Evolutionary conservation across 768 basidiomycete species (phyloP).

Genomic region (Psilocybe subaeruginosa): DNA sequence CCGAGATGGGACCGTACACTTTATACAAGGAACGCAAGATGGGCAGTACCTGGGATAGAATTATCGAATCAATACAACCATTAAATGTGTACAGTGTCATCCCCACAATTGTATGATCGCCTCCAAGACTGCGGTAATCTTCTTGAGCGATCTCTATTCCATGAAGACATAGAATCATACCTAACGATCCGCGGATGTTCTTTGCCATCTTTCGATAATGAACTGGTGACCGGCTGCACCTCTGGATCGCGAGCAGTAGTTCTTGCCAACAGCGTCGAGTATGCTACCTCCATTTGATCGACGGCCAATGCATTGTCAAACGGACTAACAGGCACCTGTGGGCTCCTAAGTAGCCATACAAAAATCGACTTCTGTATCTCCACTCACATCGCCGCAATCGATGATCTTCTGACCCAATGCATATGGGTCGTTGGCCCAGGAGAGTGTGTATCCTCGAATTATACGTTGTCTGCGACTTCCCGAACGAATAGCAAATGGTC

Average conservation of each 20-base stretch:
- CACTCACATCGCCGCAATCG: conserved; percentile 82
- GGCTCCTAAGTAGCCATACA: neutral
- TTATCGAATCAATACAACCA: conserved; percentile 44
- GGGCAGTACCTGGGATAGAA: conserved; percentile 62
- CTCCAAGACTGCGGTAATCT: conserved; percentile 60
- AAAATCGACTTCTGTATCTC: neutral
- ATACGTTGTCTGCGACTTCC: conserved; percentile 72
- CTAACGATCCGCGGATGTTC: conserved; percentile 80
- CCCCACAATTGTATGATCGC: conserved; percentile 84
- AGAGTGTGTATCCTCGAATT: conserved; percentile 61
- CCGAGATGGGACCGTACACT: conserved; percentile 80
- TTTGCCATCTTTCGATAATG: conserved; percentile 56
- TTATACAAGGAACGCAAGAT: conserved; percentile 80
- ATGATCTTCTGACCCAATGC: conserved; percentile 57
- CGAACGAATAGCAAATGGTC: conserved; percentile 82
- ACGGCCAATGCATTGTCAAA: conserved; percentile 85
- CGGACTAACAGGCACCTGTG: conserved; percentile 72
- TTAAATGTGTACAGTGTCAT: conserved; percentile 26
- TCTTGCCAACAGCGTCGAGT: conserved; percentile 72
- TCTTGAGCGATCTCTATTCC: neutral
- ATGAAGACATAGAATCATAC: conserved; percentile 21
- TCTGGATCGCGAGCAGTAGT: conserved; percentile 42
- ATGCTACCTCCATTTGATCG: conserved; percentile 88
- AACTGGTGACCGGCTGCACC: conserved; percentile 37
- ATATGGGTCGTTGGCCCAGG: conserved; percentile 77